Evolutionary conservation across 2,329 filamentous ascomycete genomes (phyloP).

Genomic region (Ophiosphaerella korrae): DNA sequence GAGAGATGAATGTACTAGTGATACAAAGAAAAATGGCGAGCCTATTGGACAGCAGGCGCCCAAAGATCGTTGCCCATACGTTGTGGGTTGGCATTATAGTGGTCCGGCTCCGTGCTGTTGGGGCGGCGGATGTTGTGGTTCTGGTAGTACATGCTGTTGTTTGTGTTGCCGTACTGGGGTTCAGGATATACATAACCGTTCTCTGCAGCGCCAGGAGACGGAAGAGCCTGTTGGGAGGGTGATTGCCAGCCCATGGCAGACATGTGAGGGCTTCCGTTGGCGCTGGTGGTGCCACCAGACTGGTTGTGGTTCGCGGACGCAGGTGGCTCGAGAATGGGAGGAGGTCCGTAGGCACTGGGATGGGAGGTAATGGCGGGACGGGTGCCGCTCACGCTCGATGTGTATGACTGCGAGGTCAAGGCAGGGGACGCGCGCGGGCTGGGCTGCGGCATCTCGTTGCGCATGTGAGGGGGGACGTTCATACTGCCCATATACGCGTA

Average conservation of each 20-base stretch:
- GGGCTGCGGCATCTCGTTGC: constrained; percentile 72
- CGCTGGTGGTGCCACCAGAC: constrained; percentile 63
- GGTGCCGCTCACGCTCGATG: constrained; percentile 56
- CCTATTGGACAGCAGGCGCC: constrained; percentile 50
- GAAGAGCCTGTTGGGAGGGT: constrained; percentile 74
- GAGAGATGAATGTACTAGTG: constrained; percentile 35
- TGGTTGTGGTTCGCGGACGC: constrained; percentile 77
- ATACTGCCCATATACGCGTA: constrained; percentile 80
- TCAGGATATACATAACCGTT: constrained; percentile 82
- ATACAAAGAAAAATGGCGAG: constrained; percentile 32
- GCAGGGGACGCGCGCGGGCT: constrained; percentile 70
- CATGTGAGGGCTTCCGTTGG: constrained; percentile 87
- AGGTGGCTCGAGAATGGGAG: constrained; percentile 81
- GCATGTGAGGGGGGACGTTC: constrained; percentile 81
- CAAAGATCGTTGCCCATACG: constrained; percentile 47
- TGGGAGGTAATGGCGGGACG: constrained; percentile 78
- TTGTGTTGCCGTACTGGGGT: constrained; percentile 64
- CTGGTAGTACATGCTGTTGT: constrained; percentile 71
- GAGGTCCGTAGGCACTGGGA: constrained; percentile 80
- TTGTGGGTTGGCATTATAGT: constrained; percentile 53
- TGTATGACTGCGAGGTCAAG: constrained; percentile 67
- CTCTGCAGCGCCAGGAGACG: constrained; percentile 72
- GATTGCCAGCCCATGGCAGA: constrained; percentile 82
- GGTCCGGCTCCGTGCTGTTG: constrained; percentile 70
- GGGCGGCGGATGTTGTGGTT: constrained; percentile 72